These are phyloP conservation scores for Ogataea sp. DNA, from an alignment of 805 yeast genomes.

Conservation along the genomic window DNA sequence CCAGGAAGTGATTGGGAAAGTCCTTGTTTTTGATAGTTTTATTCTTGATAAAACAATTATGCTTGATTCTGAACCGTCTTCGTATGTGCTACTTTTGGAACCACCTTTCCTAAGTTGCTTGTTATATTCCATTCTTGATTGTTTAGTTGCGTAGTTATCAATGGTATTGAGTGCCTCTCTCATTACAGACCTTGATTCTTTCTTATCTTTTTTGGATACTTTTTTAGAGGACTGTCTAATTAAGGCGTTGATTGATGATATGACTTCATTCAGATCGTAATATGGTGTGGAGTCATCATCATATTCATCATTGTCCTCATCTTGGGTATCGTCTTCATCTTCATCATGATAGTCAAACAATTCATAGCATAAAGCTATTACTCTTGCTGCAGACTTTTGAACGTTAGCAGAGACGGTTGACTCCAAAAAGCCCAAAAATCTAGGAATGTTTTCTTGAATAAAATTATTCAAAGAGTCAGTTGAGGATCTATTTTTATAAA, in stretches of 20 bases:
- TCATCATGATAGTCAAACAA: constrained; percentile 35
- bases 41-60: constrained; percentile 22
- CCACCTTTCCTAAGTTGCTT: constrained; percentile 17
- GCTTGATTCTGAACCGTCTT: constrained; percentile 3
- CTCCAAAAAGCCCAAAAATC: constrained; percentile 34
- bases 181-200: constrained; percentile 50
- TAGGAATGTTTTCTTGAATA: constrained; percentile 31
- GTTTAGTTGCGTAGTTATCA: constrained; percentile 21
- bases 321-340: constrained; percentile 29
- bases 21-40: constrained; percentile 35
- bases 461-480: constrained; percentile 32
- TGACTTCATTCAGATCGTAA: constrained; percentile 41
- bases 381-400: constrained; percentile 45
- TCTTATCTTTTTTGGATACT: constrained; percentile 55
- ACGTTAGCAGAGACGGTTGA: constrained; percentile 34
- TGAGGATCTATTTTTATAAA: constrained; percentile 28
- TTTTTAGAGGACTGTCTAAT: constrained; percentile 47
- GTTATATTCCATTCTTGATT: constrained; percentile 15
- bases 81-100: background rate
- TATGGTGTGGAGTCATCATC: constrained; percentile 34
- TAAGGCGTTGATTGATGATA: constrained; percentile 31
- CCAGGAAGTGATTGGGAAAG: constrained; percentile 43
- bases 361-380: constrained; percentile 51
- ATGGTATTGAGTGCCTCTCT: constrained; percentile 48
- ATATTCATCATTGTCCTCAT: constrained; percentile 34